A percentile compares a stretch with the other conserved stretches of the same genome.
Evolutionary conservation across 1,284 basidiomycete genomes (phyloP).

Genomic region (Melampsora larici-populina): DNA sequence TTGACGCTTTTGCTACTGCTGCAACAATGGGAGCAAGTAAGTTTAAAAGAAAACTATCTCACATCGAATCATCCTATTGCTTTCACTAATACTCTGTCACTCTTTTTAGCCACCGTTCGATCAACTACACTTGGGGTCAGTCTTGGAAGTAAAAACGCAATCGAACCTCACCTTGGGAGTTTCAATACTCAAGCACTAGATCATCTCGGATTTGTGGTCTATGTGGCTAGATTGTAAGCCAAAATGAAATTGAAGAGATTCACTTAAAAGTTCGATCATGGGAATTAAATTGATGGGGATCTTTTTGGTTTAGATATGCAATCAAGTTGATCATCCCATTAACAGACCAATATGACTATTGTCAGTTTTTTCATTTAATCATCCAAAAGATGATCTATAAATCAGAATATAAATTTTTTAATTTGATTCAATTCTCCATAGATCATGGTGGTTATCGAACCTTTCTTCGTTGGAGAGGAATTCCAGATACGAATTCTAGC

Average conservation of each 20-base stretch:
- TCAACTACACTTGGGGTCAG: conserved; percentile 54
- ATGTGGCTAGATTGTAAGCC: conserved; percentile 49
- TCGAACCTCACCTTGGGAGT: conserved; percentile 52
- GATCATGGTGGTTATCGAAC: conserved; percentile 35
- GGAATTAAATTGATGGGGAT: not conserved
- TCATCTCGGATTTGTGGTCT: conserved; percentile 54
- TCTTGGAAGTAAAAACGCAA: conserved; percentile 52
- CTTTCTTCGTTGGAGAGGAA: conserved; percentile 28
- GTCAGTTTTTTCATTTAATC: conserved; percentile 23
- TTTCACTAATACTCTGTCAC: not conserved
- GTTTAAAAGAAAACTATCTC: not conserved
- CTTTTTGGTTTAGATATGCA: conserved; percentile 47
- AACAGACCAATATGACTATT: conserved; percentile 53
- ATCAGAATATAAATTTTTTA: no score
- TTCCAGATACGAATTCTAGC: conserved; percentile 19
- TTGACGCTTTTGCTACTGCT: conserved; percentile 51
- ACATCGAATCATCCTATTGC: not conserved
- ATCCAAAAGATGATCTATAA: no score
- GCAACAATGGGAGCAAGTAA: conserved; percentile 53
- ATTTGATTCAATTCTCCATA: not conserved
- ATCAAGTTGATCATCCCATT: conserved; percentile 54
- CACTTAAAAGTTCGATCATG: not conserved
- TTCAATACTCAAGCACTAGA: conserved; percentile 53
- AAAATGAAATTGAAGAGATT: not conserved
- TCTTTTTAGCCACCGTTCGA: conserved; percentile 50